A percentile compares a stretch with the other conserved stretches of the same genome.
Conservation (phyloP, 352 stramenopile genomes). For the Phytopythium chamaehyphon region DNA sequence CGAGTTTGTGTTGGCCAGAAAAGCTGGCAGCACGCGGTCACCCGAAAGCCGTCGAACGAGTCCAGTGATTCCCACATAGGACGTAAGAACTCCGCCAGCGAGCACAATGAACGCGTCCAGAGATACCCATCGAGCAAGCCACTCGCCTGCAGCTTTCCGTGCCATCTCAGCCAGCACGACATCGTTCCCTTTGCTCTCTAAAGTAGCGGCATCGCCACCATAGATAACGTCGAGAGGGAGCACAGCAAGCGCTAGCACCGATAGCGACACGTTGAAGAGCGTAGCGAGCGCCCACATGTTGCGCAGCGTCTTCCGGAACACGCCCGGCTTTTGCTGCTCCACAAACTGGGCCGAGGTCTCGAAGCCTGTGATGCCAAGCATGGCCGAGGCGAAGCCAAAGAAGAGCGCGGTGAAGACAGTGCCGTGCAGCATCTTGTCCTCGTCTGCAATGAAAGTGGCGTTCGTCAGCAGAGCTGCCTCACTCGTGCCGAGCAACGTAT, state of each 20-base stretch:
- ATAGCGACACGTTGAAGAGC: slow-evolving; percentile 86
- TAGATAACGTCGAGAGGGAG: slow-evolving; percentile 78
- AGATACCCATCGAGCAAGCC: slow-evolving; percentile 68
- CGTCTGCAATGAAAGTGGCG: slow-evolving; percentile 35
- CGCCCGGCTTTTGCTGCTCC: slow-evolving; percentile 80
- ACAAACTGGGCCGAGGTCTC: slow-evolving; percentile 91
- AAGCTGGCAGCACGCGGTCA: slow-evolving; percentile 63
- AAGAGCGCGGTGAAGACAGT: slow-evolving; percentile 63
- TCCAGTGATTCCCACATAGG: slow-evolving; percentile 88
- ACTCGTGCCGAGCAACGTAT: background rate
- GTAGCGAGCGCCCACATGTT: slow-evolving; percentile 88
- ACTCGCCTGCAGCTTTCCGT: slow-evolving; percentile 35
- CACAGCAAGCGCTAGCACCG: slow-evolving; percentile 75
- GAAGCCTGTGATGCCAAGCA: slow-evolving; percentile 91
- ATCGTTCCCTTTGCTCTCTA: slow-evolving; percentile 29
- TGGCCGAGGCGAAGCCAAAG: slow-evolving; percentile 78
- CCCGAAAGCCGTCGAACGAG: slow-evolving; percentile 75
- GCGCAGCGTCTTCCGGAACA: slow-evolving; percentile 74
- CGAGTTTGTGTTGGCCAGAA: slow-evolving; percentile 56
- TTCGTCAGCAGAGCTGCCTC: background rate
- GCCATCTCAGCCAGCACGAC: slow-evolving; percentile 81
- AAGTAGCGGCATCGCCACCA: slow-evolving; percentile 3
- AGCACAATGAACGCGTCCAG: slow-evolving; percentile 90
- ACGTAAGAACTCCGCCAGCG: slow-evolving; percentile 81
- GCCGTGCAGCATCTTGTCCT: slow-evolving; percentile 25